Percentiles rank a stretch among this genome's conserved stretches.
Evolutionary conservation across 345 rosid species (phyloP).

Genomic region (Hibiscus trionum): DNA sequence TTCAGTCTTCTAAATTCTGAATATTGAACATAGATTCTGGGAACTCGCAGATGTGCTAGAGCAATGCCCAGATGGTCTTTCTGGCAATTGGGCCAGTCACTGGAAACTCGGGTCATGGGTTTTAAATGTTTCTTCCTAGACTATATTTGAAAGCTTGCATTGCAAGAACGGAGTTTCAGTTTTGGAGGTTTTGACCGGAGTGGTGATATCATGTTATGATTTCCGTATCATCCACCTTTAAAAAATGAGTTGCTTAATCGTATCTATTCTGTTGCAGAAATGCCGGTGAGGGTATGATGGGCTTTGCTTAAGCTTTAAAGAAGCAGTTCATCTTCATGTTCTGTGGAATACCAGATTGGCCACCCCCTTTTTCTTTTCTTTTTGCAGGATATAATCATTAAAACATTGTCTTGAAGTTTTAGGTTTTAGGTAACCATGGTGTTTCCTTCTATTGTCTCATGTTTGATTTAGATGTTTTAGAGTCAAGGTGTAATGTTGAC

Average conservation of each 20-base stretch:
- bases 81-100: slow-evolving; percentile 64
- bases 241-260: slow-evolving; percentile 34
- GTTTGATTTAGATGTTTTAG: slow-evolving; percentile 8
- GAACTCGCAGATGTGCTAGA: slow-evolving; percentile 72
- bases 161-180: slow-evolving; percentile 43
- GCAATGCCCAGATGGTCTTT: slow-evolving; percentile 60
- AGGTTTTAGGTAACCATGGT: slow-evolving; percentile 19
- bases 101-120: slow-evolving; percentile 50
- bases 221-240: slow-evolving; percentile 29
- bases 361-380: slow-evolving; percentile 11
- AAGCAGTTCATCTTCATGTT: slow-evolving; percentile 37
- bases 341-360: slow-evolving; percentile 32
- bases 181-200: slow-evolving; percentile 45
- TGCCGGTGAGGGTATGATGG: slow-evolving; percentile 47
- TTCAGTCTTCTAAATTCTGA: slow-evolving; percentile 32
- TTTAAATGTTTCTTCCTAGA: slow-evolving; percentile 41
- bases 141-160: slow-evolving; percentile 35
- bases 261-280: slow-evolving; percentile 67
- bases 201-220: slow-evolving; percentile 34
- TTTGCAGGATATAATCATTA: slow-evolving; percentile 29
- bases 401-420: slow-evolving; percentile 12
- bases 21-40: slow-evolving; percentile 58
- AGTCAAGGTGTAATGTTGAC: slow-evolving; percentile 31
- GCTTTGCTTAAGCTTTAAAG: slow-evolving; percentile 44
- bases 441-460: neutral